Base-by-base conservation (phyloP, 2,329 filamentous ascomycete species). In the Rugonectria rugulosa region DNA sequence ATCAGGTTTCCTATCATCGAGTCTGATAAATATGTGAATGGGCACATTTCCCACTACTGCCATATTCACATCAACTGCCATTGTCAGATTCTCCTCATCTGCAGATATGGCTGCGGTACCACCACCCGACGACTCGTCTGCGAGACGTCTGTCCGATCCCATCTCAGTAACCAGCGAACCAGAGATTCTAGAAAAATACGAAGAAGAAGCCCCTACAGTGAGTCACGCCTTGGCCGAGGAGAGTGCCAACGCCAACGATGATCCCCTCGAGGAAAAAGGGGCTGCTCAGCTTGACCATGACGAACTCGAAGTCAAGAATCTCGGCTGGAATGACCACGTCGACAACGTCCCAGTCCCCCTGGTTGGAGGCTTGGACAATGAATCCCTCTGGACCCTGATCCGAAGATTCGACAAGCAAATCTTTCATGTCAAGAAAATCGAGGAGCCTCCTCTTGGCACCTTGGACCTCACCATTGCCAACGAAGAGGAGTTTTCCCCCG, bases 401-500 rank as follows among this genome's bases (percentile, higher is more conserved):
- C 46, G 46, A 2, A 34, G 46, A 19, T 50, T 50, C 11, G 46
- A 50, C 26, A 50, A 50, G 37, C 46, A 50, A 19, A 24, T 42
- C 5, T 50, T 50, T 10, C 46, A 40, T 8, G 46, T 50, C 46
- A 50, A 50, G 27, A 41, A 37, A n/a, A 17, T 50, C n/a, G 26
- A 20, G 20, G 46, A 50, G 20, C 27, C 46, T 9, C 46, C 46
- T 2, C 9, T 50, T 5, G 46, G 46, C 2, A 17, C 14, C 8
- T 19, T 96, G 31, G 91, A 96, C 70, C 81, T 96, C 55, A 91
- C 92, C 63, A 88, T 91, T 52, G 88, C 90, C 5, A 88, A 92
- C 32, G 88, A 94, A 49, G 91, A 95, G 62, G 89, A 93, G 53
- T 95, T 95, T 70, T 91, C 89, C 0, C 91, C 91, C 0, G 91